Evolutionary conservation across 2,329 filamentous ascomycete species (phyloP).

Genomic region (Apiospora aurea): DNA sequence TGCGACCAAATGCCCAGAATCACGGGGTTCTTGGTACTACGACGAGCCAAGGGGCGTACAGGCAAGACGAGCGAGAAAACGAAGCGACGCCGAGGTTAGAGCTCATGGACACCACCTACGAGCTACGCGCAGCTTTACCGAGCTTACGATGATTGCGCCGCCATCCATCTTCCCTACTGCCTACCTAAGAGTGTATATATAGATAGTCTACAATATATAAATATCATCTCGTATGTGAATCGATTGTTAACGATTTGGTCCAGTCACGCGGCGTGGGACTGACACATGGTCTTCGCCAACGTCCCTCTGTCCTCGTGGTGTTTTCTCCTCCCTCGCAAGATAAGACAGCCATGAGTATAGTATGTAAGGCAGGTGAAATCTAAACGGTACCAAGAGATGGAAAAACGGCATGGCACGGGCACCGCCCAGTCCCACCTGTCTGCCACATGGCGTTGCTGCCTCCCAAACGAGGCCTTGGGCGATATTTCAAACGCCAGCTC

Average conservation of each 20-base stretch:
- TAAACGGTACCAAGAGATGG: background rate
- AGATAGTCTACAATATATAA: background rate
- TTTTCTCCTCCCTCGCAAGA: background rate
- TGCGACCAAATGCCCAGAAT: constrained; percentile 3
- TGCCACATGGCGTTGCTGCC: constrained; percentile 2
- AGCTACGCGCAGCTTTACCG: background rate
- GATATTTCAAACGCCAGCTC: background rate
- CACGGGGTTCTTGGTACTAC: background rate
- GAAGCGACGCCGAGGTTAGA: background rate
- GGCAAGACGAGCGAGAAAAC: background rate
- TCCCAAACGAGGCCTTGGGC: background rate
- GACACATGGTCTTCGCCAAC: background rate
- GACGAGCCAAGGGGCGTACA: constrained; percentile 7
- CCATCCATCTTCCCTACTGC: background rate
- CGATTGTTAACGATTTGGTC: background rate
- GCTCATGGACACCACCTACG: background rate
- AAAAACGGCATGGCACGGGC: background rate
- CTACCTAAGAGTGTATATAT: background rate
- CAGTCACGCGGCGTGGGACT: background rate
- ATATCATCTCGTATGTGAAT: background rate
- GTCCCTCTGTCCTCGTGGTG: background rate
- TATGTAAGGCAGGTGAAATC: background rate
- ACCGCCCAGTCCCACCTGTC: background rate
- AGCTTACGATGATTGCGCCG: background rate
- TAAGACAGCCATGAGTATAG: background rate